phyloP scores from a whole-genome alignment of 768 basidiomycete genomes.

The Lactifluus rugatus region DNA sequence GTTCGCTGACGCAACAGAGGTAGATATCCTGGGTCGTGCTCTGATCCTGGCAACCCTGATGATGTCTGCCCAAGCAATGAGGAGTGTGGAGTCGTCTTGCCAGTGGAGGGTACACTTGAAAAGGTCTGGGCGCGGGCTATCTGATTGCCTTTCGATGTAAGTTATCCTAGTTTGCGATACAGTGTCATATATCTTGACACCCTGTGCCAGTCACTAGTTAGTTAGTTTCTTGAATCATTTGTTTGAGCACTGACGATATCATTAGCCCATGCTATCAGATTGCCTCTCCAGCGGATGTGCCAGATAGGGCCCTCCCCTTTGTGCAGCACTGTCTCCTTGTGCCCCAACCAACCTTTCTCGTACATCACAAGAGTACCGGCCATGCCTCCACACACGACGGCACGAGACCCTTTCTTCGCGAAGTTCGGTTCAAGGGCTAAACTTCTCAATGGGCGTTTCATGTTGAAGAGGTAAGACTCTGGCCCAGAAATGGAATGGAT shows the following conservation, averaged over 20 bases:
- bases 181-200: constrained; percentile 90
- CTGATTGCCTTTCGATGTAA: constrained; percentile 71
- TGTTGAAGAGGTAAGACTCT: constrained; percentile 79
- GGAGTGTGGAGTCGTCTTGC: constrained; percentile 85
- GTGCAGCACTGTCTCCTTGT: constrained; percentile 79
- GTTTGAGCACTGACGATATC: constrained; percentile 53
- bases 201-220: constrained; percentile 35
- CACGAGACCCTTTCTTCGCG: constrained; percentile 61
- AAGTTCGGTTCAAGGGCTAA: constrained; percentile 89
- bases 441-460: constrained; percentile 86
- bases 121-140: constrained; percentile 85
- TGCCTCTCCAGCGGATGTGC: constrained; percentile 79
- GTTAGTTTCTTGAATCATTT: background rate
- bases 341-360: constrained; percentile 95
- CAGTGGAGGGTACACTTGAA: constrained; percentile 90
- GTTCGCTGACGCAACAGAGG: constrained; percentile 36
- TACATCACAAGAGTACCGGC: constrained; percentile 77
- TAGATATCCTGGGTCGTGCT: constrained; percentile 40
- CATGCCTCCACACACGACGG: constrained; percentile 88
- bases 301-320: constrained; percentile 90
- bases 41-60: constrained; percentile 85
- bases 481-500: constrained; percentile 71
- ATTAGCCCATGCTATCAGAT: constrained; percentile 92
- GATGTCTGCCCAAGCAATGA: constrained; percentile 89
- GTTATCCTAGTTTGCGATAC: constrained; percentile 67